Evolutionary conservation across 2,329 filamentous ascomycete species (phyloP), one percentile per base, ranked within the genome.

Genomic region (Helicocarpus griseus): DNA sequence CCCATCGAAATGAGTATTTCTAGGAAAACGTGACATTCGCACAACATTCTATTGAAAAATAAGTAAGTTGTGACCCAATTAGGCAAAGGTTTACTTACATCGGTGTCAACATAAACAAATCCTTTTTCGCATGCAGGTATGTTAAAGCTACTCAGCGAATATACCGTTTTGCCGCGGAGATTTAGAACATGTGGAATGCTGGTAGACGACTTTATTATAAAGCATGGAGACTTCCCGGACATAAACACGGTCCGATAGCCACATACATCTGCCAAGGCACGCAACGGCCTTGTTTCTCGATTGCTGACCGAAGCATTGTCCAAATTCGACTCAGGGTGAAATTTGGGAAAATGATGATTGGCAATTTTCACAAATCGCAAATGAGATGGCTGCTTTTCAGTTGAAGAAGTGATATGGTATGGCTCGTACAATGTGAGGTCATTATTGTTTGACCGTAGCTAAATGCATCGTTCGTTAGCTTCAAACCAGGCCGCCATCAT

Each of bases 401-500:
- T 35, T 26, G 54, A 54, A 9, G 44, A 35, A 19, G 51, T 49
- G 54, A 72, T 72, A 39, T 80, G 76, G 59, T 89, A 85, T 1
- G 91, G 89, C 64, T 93, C 83, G 65, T 97, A 98, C 43, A 97
- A 78, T 9, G 86, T 85, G 31, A 97, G 72, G 63, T 97, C 90
- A 57, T 95, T 86, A 53, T 81, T 84, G 8, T 80, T 77, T 46
- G 88, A 88, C 48, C 91, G 86, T 26, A 90, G 73, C 86, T 89
- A 56, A 35, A 35, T 46, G 13, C 28, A 22, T 33, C 28, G 5
- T 31, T 40, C 14, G 47, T 49, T 17, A 49, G 47, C 11, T 40
- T 31, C 2, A 44, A 50, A 13, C 31, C 19, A 50, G 4, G 3
- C 11, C 9, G 22, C 13, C 35, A 24, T 17, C 5, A 19, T 8